phyloP scores from a whole-genome alignment of 139 green algal genomes.

The Pseudopediastrum boryanum region DNA sequence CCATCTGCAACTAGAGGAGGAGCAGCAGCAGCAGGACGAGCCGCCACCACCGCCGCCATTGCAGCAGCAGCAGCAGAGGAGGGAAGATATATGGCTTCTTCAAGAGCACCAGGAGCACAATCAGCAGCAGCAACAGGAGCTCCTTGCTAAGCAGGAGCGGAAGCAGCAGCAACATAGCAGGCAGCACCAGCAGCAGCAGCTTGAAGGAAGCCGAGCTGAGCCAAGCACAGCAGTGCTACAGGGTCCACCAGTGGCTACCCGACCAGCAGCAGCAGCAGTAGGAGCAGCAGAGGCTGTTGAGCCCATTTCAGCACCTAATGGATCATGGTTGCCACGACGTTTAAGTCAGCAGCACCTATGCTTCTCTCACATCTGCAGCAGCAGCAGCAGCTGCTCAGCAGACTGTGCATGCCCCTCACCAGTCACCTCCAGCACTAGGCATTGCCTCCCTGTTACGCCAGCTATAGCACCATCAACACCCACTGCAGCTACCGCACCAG shows the following conservation, averaged over 20 bases:
- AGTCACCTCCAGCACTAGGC: too few species aligned
- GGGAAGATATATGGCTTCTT: too few species aligned
- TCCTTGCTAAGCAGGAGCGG: not conserved
- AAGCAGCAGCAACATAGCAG: not conserved
- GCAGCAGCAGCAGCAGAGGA: too few species aligned
- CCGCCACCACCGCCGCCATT: not conserved
- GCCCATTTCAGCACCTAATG: not conserved
- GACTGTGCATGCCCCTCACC: too few species aligned
- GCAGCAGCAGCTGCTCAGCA: not conserved
- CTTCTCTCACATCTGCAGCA: too few species aligned
- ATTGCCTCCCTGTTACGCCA: too few species aligned
- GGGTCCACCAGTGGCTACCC: not conserved
- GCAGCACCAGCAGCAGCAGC: constrained; percentile 4
- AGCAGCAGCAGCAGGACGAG: constrained; percentile 7
- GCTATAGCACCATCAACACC: too few species aligned
- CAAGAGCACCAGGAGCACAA: not conserved
- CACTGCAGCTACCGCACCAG: too few species aligned
- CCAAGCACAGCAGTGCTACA: not conserved
- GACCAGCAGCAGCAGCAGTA: not conserved
- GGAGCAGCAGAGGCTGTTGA: not conserved
- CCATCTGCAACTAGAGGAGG: not conserved
- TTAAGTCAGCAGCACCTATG: too few species aligned
- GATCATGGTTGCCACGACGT: too few species aligned
- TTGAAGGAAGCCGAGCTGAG: not conserved
- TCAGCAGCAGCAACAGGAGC: not conserved